Percentiles rank a stretch among this genome's conserved stretches.
Conservation (phyloP, 164 flowering plant species). For the Vitis amurensis region DNA sequence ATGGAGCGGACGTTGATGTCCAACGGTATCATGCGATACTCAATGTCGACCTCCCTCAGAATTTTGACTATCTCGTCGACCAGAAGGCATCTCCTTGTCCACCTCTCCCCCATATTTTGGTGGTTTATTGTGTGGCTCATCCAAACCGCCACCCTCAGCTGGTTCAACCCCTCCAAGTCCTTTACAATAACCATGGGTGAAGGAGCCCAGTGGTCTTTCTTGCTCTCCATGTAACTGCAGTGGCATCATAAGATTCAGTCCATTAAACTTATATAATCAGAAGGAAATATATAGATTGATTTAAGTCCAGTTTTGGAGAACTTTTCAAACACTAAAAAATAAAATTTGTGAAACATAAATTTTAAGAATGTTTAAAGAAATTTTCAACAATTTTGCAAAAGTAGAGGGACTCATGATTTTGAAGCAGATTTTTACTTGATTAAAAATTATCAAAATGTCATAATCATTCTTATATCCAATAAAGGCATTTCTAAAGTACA, state of each 20-base stretch:
- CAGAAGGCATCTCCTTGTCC: conserved; percentile 44
- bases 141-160: conserved; percentile 49
- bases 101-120: conserved; percentile 61
- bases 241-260: not conserved
- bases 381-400: not conserved
- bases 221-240: conserved; percentile 50
- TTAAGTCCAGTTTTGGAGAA: too few species aligned
- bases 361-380: not conserved
- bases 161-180: conserved; percentile 39
- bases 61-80: conserved; percentile 54
- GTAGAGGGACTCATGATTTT: too few species aligned
- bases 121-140: conserved; percentile 46
- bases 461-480: too few species aligned
- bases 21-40: conserved; percentile 45
- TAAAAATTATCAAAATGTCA: not conserved
- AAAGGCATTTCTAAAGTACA: too few species aligned
- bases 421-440: not conserved
- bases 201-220: conserved; percentile 62
- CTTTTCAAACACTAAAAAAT: too few species aligned
- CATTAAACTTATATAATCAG: not conserved
- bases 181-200: conserved; percentile 36
- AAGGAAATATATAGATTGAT: not conserved
- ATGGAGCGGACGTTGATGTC: conserved; percentile 46
- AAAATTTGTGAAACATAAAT: not conserved
- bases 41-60: conserved; percentile 52